Conservation (phyloP, 2,329 filamentous ascomycete species). For the Fusarium liriodendri region DNA sequence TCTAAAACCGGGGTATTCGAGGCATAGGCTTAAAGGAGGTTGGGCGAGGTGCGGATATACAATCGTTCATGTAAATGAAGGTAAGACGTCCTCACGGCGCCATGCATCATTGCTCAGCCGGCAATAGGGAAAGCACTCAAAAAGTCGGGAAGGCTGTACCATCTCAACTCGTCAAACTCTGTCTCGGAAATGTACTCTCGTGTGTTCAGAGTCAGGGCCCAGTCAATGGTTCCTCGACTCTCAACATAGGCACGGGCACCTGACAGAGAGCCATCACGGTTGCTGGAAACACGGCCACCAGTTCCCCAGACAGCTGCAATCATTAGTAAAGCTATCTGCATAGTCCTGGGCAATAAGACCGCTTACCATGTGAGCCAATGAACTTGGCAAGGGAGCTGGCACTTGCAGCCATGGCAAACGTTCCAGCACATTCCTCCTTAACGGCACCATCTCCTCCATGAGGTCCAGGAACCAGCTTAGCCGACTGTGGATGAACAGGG, state of each 20-base stretch:
- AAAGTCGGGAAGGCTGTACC: not conserved
- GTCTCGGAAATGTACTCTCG: slow-evolving; percentile 13
- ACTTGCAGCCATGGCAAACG: slow-evolving; percentile 26
- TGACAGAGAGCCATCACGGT: slow-evolving; percentile 13
- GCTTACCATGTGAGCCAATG: slow-evolving; percentile 16
- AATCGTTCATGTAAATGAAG: not conserved
- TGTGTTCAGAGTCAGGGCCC: slow-evolving; percentile 28
- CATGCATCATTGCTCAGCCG: not conserved
- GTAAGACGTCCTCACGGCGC: not conserved
- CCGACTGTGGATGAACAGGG: slow-evolving; percentile 1
- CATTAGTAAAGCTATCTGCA: not conserved
- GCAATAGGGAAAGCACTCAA: not conserved
- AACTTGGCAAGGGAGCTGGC: slow-evolving; percentile 28
- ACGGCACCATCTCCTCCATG: slow-evolving; percentile 29
- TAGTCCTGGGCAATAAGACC: too few relatives aligned
- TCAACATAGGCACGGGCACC: slow-evolving; percentile 14
- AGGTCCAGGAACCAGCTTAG: slow-evolving; percentile 1
- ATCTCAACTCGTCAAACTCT: slow-evolving; percentile 15
- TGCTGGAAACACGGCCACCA: not conserved
- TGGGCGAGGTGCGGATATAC: not conserved
- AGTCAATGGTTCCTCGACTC: slow-evolving; percentile 14
- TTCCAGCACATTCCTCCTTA: slow-evolving; percentile 33
- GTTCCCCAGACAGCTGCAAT: slow-evolving; percentile 14
- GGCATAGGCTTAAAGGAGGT: not conserved
- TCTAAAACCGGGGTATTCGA: not conserved